Base-by-base conservation (phyloP, 176 grass and related monocot species). In the Alopecurus myosuroides region DNA sequence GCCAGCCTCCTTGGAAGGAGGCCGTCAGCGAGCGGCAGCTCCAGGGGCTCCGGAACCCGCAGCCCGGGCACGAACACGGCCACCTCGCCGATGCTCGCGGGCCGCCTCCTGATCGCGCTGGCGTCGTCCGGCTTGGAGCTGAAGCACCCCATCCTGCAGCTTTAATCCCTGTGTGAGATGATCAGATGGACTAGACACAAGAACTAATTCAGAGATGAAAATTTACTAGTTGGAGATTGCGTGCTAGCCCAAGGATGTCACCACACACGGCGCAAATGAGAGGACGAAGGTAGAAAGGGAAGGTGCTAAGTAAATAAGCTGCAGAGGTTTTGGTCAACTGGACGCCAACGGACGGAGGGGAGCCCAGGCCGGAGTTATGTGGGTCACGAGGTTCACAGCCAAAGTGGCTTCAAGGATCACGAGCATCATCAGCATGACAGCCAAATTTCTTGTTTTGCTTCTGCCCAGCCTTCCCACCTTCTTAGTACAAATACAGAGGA, bases 51-150 rank as follows among this genome's bases (percentile, higher is more conserved):
- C 1, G 91, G 95, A 77, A 95, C 83, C 11, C 91, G 84, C 76
- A 92, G 51, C 83, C 90, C 92, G 0, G 92, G 92, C 9, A 91
- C 77, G 42, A 93, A 98, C 55, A 98, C 95, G 22, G 89, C 91
- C 78, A 98, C 88, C 71, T 98, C 95, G 15, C 95, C 95, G 39
- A 98, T 94, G 89, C 88, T 95, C 35, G 70, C 79, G 9, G 90
- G 89, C 45, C 75, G 88, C 75, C 89, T 88, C 76, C 91, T 84
- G 36, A 75, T 73, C 22, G 79, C 76, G 22, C 85, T 35, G 1
- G 87, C 74, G 51, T 98, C 80, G 1, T 76, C 84, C 51, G 86
- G 86, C 30, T 86, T 95, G 10, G 93, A 98, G 70, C 55, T 79
- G 42, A 95, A 74, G 82, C 95, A 98, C 41, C 95, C 95, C 95